Evolutionary conservation across 2,329 filamentous ascomycete species (phyloP).

Genomic region (Mariannaea sp.): DNA sequence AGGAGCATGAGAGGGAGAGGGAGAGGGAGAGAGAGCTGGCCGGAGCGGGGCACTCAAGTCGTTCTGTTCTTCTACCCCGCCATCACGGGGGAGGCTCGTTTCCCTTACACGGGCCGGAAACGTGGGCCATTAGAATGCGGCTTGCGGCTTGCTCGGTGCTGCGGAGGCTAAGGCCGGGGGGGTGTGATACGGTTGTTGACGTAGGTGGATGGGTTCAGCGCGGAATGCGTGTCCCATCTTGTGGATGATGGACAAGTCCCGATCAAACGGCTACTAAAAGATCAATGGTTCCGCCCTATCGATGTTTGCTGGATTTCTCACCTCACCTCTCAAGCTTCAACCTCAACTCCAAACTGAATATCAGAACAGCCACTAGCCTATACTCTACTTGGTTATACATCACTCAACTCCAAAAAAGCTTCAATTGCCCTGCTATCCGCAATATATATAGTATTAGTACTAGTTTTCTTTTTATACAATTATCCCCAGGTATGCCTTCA

Average conservation of each 20-base stretch:
- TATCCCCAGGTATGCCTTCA: conserved; percentile 1
- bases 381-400: not conserved
- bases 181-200: not conserved
- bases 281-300: conserved; percentile 15
- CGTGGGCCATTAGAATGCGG: conserved; percentile 17
- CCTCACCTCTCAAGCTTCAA: conserved; percentile 3
- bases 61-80: conserved; percentile 26
- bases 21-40: conserved; percentile 3
- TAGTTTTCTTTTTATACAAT: not conserved
- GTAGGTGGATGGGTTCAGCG: conserved; percentile 15
- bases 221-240: not conserved
- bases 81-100: conserved; percentile 22
- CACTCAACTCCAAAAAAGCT: not conserved
- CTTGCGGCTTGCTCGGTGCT: conserved; percentile 27
- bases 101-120: conserved; percentile 23
- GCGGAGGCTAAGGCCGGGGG: conserved; percentile 21
- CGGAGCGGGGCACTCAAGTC: conserved; percentile 11
- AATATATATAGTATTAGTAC: not conserved
- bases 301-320: conserved; percentile 11
- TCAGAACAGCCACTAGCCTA: not conserved
- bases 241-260: conserved; percentile 4
- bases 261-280: conserved; percentile 25
- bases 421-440: not conserved
- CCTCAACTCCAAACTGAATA: not conserved
- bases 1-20: too few species aligned